Evolutionary conservation across 768 basidiomycete species (phyloP), one percentile per base, ranked within the genome.

Genomic region (Auricularia auricula-judae): DNA sequence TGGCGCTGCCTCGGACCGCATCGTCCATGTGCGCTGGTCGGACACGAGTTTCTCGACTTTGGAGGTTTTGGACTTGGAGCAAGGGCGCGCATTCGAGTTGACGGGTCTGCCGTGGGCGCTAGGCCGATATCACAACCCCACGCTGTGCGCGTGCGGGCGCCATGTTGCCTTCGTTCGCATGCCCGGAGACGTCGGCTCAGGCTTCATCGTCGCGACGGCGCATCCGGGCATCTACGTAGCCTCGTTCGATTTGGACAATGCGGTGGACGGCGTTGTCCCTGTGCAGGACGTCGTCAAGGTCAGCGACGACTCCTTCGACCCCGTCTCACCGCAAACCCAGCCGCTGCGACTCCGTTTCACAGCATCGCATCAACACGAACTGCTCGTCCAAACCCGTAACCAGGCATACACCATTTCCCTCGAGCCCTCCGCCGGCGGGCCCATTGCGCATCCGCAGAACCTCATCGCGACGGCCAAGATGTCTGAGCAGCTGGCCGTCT

Each of bases 21-120:
- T 88, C 11, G 70, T 89, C 16, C 88, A 88, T 62, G 81, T 81
- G 3, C 81, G 85, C 16, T 89, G 88, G 88, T 88, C 87, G 0
- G 80, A 88, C 69, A 73, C 75, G 7, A 70, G 78, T 63, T 87
- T 87, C 71, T 83, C 86, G 2, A 77, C 81, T 3, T 82, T 90
- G 68, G 88, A 90, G 74, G 67, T 90, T 36, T 82, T 86, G 5
- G 78, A 88, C 69, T 62, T 86, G 5, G 68, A 69, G 7, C 74
- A 78, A 1, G 78, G 75, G 3, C 69, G 71, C 7, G 79, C 78
- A 0, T 79, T 80, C 70, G 81, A 84, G 62, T 65, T 89, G 43
- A 73, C 71, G 4, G 86, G 84, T 33, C 73, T 88, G 34, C 86
- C 88, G 0, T 70, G 84, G 56, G 23, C 14, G 11, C 21, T 59